These are phyloP conservation scores for Oryza punctata DNA, from an alignment of 176 grass and related monocot genomes.

Conservation along the genomic window DNA sequence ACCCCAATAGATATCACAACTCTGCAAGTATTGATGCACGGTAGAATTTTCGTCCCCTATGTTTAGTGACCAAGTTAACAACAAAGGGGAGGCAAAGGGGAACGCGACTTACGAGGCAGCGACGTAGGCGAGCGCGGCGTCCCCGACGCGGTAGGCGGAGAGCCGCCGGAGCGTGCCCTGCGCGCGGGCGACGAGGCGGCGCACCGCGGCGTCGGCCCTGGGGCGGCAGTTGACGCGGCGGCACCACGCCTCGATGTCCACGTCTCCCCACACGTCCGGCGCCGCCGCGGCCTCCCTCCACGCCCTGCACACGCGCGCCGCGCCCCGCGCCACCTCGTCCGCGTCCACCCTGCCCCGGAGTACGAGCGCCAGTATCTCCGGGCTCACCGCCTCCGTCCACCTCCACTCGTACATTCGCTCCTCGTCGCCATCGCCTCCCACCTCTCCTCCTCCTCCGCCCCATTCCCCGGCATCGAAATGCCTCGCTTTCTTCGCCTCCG, in stretches of 20 bases:
- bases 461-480: background rate
- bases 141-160: constrained; percentile 54
- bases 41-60: background rate
- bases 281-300: constrained; percentile 44
- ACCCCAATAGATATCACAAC: background rate
- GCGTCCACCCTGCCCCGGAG: constrained; percentile 37
- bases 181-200: constrained; percentile 46
- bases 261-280: constrained; percentile 56
- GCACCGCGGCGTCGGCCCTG: constrained; percentile 51
- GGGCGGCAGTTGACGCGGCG: constrained; percentile 53
- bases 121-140: constrained; percentile 37
- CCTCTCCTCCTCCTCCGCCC: background rate
- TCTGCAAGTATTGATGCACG: background rate
- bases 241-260: constrained; percentile 67
- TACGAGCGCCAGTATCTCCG: constrained; percentile 57
- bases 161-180: constrained; percentile 49
- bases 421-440: background rate
- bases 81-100: background rate
- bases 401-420: constrained; percentile 30
- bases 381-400: constrained; percentile 51
- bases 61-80: background rate
- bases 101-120: constrained; percentile 38
- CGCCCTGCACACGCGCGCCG: constrained; percentile 59
- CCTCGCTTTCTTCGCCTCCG: constrained; percentile 14
- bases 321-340: constrained; percentile 50